These are phyloP conservation scores for Acanthamoeba divionensis DNA, from an alignment of 208 protist species.

Conservation along the genomic window DNA sequence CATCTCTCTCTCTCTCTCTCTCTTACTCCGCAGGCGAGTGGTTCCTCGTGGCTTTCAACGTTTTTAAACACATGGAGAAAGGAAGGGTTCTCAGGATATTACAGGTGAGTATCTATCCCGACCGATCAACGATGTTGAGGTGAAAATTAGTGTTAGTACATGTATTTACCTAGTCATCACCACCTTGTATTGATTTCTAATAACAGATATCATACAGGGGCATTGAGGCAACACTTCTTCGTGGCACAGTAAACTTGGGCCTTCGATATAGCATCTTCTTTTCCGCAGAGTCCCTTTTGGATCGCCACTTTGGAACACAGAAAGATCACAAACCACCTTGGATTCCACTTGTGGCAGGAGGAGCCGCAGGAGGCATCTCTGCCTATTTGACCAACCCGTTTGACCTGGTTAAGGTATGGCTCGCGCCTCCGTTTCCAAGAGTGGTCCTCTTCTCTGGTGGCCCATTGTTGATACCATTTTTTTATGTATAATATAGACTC, in stretches of 20 bases:
- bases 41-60: background rate
- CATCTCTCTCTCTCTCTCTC: background rate
- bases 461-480: too few relatives aligned
- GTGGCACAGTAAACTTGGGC: background rate
- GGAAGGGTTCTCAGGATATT: background rate
- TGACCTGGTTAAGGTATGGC: background rate
- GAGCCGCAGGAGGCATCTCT: background rate
- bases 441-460: background rate
- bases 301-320: background rate
- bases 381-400: conserved; percentile 32
- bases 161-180: too few relatives aligned
- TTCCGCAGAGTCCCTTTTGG: background rate
- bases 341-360: background rate
- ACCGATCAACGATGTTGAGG: too few relatives aligned
- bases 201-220: background rate
- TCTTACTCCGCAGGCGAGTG: background rate
- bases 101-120: background rate
- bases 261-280: background rate
- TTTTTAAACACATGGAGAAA: background rate
- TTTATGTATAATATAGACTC: background rate
- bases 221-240: background rate
- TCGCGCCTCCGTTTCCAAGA: background rate
- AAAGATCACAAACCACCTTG: background rate
- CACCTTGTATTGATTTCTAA: too few relatives aligned
- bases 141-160: too few relatives aligned